These are phyloP conservation scores for Daldinia vernicosa DNA, from an alignment of 495 filamentous ascomycete species.

Conservation along the genomic window DNA sequence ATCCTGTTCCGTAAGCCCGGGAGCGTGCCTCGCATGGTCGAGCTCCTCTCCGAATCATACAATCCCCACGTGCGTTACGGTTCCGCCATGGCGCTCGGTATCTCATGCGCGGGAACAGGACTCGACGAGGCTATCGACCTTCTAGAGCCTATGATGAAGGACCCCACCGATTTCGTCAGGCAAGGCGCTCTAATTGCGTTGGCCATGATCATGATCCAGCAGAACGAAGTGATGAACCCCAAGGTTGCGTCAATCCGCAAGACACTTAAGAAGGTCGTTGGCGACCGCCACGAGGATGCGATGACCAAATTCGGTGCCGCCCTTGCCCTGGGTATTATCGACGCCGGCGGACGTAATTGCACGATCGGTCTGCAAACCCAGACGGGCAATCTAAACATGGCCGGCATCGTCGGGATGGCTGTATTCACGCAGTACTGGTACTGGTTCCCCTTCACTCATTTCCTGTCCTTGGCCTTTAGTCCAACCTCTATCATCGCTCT, in stretches of 20 bases:
- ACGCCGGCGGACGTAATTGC: conserved; percentile 97
- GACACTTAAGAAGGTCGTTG: conserved; percentile 87
- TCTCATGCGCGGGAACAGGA: conserved; percentile 96
- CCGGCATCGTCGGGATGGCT: conserved; percentile 95
- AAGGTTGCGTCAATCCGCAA: conserved; percentile 85
- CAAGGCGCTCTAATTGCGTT: conserved; percentile 96
- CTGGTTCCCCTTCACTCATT: conserved; percentile 99
- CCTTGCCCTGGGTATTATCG: conserved; percentile 94
- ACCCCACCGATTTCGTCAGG: conserved; percentile 97
- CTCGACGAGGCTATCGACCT: conserved; percentile 97
- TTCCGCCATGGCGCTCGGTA: conserved; percentile 97
- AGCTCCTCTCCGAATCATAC: conserved; percentile 96
- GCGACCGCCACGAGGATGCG: conserved; percentile 96
- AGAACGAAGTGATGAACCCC: conserved; percentile 95
- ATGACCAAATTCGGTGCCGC: conserved; percentile 99
- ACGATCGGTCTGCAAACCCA: conserved; percentile 97
- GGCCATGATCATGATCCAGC: conserved; percentile 97
- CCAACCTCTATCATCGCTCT: conserved; percentile 95
- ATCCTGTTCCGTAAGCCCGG: conserved; percentile 98
- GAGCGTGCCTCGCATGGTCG: conserved; percentile 98
- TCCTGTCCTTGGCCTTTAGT: conserved; percentile 90
- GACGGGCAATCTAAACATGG: conserved; percentile 97
- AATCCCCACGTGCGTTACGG: conserved; percentile 99
- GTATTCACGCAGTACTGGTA: conserved; percentile 99
- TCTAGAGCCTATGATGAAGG: conserved; percentile 99